A percentile compares a stretch with the other conserved stretches of the same genome.
Evolutionary conservation across 495 filamentous ascomycete species (phyloP).

Genomic region (Penicillium argentinense): DNA sequence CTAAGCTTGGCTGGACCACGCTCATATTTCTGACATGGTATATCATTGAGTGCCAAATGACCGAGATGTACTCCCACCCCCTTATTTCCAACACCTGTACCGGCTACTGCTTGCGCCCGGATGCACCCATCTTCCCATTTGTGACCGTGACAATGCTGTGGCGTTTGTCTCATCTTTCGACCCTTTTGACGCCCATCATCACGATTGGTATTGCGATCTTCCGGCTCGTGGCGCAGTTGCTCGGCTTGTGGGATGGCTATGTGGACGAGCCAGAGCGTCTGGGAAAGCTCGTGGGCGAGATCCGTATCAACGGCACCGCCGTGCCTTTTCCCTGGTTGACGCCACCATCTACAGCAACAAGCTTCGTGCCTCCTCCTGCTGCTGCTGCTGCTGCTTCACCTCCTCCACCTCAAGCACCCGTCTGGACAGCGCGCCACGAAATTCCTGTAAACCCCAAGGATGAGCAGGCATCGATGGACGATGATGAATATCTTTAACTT

Average conservation of each 20-base stretch:
- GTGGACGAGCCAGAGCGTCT: slow-evolving; percentile 34
- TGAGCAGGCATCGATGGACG: slow-evolving; percentile 32
- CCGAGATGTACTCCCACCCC: slow-evolving; percentile 61
- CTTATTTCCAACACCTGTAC: slow-evolving; percentile 44
- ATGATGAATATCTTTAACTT: slow-evolving; percentile 36
- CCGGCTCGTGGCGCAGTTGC: slow-evolving; percentile 34
- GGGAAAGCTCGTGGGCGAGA: slow-evolving; percentile 31
- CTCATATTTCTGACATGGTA: slow-evolving; percentile 55
- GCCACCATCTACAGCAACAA: slow-evolving; percentile 9
- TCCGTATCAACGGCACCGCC: slow-evolving; percentile 35
- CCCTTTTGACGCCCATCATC: slow-evolving; percentile 31
- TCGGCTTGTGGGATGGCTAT: slow-evolving; percentile 47
- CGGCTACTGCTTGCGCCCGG: slow-evolving; percentile 46
- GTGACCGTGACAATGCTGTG: slow-evolving; percentile 49
- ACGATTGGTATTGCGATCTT: slow-evolving; percentile 32
- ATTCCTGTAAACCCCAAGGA: slow-evolving; percentile 13
- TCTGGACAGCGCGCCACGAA: slow-evolving; percentile 17
- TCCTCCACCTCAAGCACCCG: slow-evolving; percentile 13
- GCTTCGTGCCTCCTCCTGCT: slow-evolving; percentile 7
- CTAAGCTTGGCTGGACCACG: slow-evolving; percentile 54
- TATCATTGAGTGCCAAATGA: slow-evolving; percentile 59
- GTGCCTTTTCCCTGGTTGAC: slow-evolving; percentile 27
- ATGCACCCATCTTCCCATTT: slow-evolving; percentile 48
- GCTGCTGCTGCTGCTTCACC: too few species aligned
- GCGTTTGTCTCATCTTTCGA: slow-evolving; percentile 42